Base-by-base conservation (phyloP, 2,329 filamentous ascomycete genomes). In the Escovopsis weberi region DNA sequence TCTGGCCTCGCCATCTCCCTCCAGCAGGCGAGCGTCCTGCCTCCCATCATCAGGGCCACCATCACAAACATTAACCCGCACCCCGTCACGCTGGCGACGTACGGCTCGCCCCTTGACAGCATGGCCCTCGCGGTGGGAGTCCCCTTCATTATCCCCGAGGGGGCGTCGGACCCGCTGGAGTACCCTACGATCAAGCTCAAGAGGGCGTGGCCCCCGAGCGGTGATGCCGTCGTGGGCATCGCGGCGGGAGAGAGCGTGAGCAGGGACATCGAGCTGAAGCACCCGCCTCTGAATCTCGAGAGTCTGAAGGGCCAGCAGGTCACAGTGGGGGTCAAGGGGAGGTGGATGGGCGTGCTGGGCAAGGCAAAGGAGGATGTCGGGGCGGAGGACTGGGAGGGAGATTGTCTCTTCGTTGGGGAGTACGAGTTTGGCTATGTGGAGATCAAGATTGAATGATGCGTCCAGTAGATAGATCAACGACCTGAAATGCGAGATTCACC, bases 41-140 rank as follows among this genome's bases (percentile, higher is more conserved):
- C 59, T 39, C 59, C 56, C 12, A 56, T 57, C n/a, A 45, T 66
- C 26, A 50, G 52, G 10, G 48, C 62, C 44, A 56, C 53, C 18
- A 58, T 66, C 38, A 59, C 57, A 46, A 66, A 66, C 55, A 54
- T 54, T 9, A 52, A 59, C 47, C 48, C 55, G n/a, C 39, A 47
- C 26, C 48, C 59, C 26, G 53, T 65, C 37, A 64, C 60, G 12
- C 48, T 66, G 10, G 53, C 65, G 38, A 47, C 50, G 12, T 66
- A 63, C 60, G 48, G 60, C 40, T 60, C 63, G 5, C 63, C 63
- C 33, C 52, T 66, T 35, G 63, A 66, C 44, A 50, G 51, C 4
- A 41, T 61, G 34, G 59, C 57, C 10, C 43, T 64, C 37, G 52
- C 56, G 43, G 53, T 64, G 9, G 63, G 63, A 12, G 50, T 60